Percentiles rank a stretch among this genome's conserved stretches.
Evolutionary conservation across 768 basidiomycete species (phyloP).

Genomic region (Lepiota brunneoincarnata): DNA sequence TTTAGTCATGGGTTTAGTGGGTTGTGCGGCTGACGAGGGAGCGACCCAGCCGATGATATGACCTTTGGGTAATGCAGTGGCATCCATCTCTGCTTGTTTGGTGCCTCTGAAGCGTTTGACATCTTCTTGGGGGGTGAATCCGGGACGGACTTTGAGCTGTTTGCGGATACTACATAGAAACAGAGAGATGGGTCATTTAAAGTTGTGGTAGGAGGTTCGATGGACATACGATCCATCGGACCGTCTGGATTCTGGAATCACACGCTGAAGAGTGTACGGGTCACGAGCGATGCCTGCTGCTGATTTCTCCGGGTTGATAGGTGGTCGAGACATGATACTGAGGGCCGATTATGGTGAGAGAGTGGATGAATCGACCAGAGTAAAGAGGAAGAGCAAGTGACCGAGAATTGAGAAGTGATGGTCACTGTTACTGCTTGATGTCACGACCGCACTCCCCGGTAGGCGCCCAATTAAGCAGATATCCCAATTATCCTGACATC

Average conservation of each 20-base stretch:
- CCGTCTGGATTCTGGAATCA: conserved; percentile 82
- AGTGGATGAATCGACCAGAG: conserved; percentile 6
- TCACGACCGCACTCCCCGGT: neutral
- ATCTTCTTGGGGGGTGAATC: conserved; percentile 94
- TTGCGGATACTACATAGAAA: conserved; percentile 66
- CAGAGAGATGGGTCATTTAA: conserved; percentile 13
- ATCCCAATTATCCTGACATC: neutral
- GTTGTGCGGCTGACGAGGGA: conserved; percentile 40
- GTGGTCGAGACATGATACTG: conserved; percentile 67
- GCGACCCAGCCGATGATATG: conserved; percentile 82
- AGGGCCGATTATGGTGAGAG: too few species aligned
- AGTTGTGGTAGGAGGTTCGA: conserved; percentile 14
- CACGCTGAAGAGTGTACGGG: conserved; percentile 82
- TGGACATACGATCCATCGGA: conserved; percentile 79
- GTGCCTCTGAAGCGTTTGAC: conserved; percentile 81
- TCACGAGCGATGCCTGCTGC: conserved; percentile 81
- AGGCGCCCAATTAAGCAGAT: neutral
- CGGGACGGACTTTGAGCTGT: conserved; percentile 85
- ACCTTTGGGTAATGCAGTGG: conserved; percentile 64
- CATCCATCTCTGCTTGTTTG: conserved; percentile 71
- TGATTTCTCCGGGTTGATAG: conserved; percentile 68
- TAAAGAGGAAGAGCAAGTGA: neutral
- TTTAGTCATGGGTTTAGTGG: conserved; percentile 60
- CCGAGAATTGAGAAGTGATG: neutral
- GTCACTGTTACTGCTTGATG: neutral